Evolutionary conservation across 2,329 filamentous ascomycete genomes (phyloP), one percentile per base, ranked within the genome.

Genomic region (Penicillium sclerotigenum): DNA sequence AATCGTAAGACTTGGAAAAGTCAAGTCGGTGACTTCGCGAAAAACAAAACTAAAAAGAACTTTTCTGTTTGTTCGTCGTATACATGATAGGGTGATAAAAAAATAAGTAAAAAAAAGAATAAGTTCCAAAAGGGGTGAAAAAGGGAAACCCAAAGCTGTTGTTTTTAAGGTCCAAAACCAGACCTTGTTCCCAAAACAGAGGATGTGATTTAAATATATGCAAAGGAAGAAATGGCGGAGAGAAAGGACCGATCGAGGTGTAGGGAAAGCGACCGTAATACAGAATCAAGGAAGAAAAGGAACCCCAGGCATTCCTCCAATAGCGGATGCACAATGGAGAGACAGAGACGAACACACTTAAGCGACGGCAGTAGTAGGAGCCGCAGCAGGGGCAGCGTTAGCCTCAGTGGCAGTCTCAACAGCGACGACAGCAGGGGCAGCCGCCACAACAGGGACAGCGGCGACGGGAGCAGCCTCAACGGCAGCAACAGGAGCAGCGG

Each of bases 361-460:
- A 62, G 77, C 77, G 57, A 76, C 74, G 49, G 78, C 71, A 53
- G 77, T 67, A 29, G 77, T 72, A 58, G 77, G 71, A 57, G 75
- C 73, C 31, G 75, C 65, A 59, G 68, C 68, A 46, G 71, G 61
- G 40, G 34, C 48, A 24, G 47, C 24, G 47, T 11, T 50, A 24
- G 36, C 47, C 18, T 51, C 48, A 28, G 77, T 72, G 57, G 77
- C 69, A 58, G 75, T 71, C 31, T 76, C 65, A 56, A 67, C 68
- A 47, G 70, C 60, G 42, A 65, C 63, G 52, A 74, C 67, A 55
- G 73, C 67, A 51, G 53, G 53, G 50, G 77, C 75, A 57, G 74
- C 72, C 53, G 74, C 66, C 40, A 62, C 58, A 45, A 64, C 61
- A 8, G 63, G 58, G 9, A 59, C 50, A 29, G 64, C 58, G 26